These are phyloP conservation scores for Saccharomyces hybrid DNA, from an alignment of 1,139 yeast genomes.

Conservation along the genomic window DNA sequence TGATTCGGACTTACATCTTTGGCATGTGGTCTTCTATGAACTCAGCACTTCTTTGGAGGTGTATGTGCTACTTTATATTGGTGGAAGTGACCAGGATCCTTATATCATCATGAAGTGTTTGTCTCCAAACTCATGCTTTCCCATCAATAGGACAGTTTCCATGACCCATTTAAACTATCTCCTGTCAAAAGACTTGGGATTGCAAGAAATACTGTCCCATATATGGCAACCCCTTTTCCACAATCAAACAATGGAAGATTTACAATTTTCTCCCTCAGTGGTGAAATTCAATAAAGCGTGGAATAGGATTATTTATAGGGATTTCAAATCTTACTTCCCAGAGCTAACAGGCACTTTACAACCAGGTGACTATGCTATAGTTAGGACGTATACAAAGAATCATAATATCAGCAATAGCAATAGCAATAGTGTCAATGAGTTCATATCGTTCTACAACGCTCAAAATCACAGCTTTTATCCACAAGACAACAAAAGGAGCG, in stretches of 20 bases:
- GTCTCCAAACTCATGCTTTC: conserved; percentile 25
- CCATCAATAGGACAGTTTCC: conserved; percentile 24
- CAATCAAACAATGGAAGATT: conserved; percentile 1
- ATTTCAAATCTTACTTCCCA: conserved; percentile 27
- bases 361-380: conserved; percentile 21
- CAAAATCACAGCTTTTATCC: background rate
- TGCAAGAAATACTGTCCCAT: conserved; percentile 19
- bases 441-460: background rate
- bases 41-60: conserved; percentile 17
- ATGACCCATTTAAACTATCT: conserved; percentile 19
- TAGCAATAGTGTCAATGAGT: background rate
- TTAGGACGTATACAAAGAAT: conserved; percentile 11
- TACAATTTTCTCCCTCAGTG: conserved; percentile 1
- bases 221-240: conserved; percentile 17
- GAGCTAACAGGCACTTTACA: conserved; percentile 21
- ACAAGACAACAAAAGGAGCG: background rate
- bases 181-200: conserved; percentile 16
- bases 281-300: conserved; percentile 19
- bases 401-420: conserved; percentile 4
- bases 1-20: conserved; percentile 27
- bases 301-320: conserved; percentile 28
- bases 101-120: conserved; percentile 22
- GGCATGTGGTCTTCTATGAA: conserved; percentile 26
- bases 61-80: conserved; percentile 21
- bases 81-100: conserved; percentile 14